phyloP scores from a whole-genome alignment of 345 rosid genomes.

The Eucalyptus sideroxylon region DNA sequence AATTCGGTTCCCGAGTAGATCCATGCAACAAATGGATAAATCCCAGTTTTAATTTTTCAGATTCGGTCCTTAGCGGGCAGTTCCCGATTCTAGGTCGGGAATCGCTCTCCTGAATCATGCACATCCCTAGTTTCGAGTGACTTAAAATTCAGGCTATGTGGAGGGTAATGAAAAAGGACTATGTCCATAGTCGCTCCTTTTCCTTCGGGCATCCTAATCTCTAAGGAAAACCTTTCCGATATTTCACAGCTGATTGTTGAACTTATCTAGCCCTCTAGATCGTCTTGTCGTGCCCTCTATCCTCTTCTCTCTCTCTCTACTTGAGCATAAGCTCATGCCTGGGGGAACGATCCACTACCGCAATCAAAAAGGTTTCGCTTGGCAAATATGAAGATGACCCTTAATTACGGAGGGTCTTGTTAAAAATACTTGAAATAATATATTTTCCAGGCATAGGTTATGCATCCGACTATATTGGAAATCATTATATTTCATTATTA shows the following conservation, averaged over 20 bases:
- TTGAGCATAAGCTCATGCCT: background rate
- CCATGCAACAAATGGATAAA: accelerated
- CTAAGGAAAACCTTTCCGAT: no score
- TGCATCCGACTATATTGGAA: background rate
- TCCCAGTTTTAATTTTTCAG: accelerated
- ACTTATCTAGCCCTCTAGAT: background rate
- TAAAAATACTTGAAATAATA: background rate
- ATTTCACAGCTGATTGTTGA: no score
- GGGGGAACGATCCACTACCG: no score
- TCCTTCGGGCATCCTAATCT: no score
- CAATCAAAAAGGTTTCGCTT: background rate
- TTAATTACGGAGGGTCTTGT: background rate
- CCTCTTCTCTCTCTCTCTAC: background rate
- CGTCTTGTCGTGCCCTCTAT: background rate
- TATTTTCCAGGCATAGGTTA: background rate
- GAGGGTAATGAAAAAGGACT: background rate
- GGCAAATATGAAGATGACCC: background rate
- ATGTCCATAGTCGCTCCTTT: background rate
- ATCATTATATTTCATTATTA: background rate
- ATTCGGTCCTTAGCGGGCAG: accelerated
- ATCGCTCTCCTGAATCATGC: accelerated
- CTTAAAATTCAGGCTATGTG: accelerated
- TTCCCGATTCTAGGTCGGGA: accelerated
- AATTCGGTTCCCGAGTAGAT: accelerated
- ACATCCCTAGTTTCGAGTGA: background rate